A percentile compares a stretch with the other conserved stretches of the same genome.
These are phyloP conservation scores for Boechera divaricarpa DNA, from an alignment of 345 rosid species.

Conservation along the genomic window DNA sequence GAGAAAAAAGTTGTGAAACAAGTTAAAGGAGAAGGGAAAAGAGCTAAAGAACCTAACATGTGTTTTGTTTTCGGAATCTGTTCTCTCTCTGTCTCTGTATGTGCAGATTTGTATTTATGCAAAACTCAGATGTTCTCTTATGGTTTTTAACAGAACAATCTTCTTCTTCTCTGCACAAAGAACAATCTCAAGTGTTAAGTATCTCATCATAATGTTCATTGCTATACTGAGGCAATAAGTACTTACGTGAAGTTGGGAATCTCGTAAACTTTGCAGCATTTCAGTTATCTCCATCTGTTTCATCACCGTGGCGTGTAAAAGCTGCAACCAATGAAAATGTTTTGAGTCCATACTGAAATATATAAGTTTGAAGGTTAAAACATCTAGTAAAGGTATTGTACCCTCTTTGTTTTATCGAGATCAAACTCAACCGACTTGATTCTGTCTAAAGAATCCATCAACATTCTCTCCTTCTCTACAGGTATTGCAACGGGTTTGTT, in stretches of 20 bases:
- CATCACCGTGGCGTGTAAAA: slow-evolving; percentile 69
- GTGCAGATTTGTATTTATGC: slow-evolving; percentile 39
- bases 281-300: slow-evolving; percentile 81
- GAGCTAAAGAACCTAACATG: slow-evolving; percentile 34
- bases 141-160: slow-evolving; percentile 39
- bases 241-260: slow-evolving; percentile 73
- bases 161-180: slow-evolving; percentile 45
- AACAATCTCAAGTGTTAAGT: slow-evolving; percentile 4
- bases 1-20: neutral
- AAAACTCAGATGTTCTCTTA: slow-evolving; percentile 41
- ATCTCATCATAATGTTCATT: neutral
- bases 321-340: slow-evolving; percentile 50
- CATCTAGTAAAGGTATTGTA: slow-evolving; percentile 33
- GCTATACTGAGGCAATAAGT: slow-evolving; percentile 26
- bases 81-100: slow-evolving; percentile 36
- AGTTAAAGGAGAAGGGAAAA: slow-evolving; percentile 22
- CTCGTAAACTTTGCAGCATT: slow-evolving; percentile 60
- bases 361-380: neutral
- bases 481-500: slow-evolving; percentile 78
- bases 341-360: neutral
- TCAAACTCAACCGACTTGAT: slow-evolving; percentile 86
- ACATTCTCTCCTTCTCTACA: slow-evolving; percentile 77
- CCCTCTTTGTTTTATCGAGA: slow-evolving; percentile 88
- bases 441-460: slow-evolving; percentile 80
- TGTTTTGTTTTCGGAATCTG: neutral